A percentile compares a stretch with the other conserved stretches of the same genome.
These are phyloP conservation scores for Zygosaccharomyces rouxii DNA, from an alignment of 805 yeast genomes.

Conservation along the genomic window DNA sequence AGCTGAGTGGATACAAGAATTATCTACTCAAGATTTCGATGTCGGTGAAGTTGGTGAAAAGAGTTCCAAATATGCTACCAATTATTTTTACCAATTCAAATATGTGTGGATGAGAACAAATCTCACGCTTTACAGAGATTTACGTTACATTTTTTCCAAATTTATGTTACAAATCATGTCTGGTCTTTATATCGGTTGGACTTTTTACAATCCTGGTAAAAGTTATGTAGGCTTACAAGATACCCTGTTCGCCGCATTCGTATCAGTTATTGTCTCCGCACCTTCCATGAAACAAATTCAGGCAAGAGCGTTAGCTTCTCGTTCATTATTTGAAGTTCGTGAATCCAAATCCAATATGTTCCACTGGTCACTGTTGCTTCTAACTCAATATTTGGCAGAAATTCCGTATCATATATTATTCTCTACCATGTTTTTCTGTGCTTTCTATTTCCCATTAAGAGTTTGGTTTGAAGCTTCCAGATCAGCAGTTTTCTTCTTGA, in stretches of 20 bases:
- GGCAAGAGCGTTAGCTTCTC: conserved; percentile 50
- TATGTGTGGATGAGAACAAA: conserved; percentile 40
- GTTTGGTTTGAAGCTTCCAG: conserved; percentile 39
- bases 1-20: conserved; percentile 27
- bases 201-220: conserved; percentile 56
- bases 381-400: conserved; percentile 55
- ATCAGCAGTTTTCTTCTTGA: conserved; percentile 47
- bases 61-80: conserved; percentile 32
- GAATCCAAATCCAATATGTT: conserved; percentile 69
- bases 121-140: conserved; percentile 52
- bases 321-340: conserved; percentile 65
- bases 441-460: conserved; percentile 48
- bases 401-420: conserved; percentile 52
- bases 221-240: conserved; percentile 54
- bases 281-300: conserved; percentile 59
- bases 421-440: conserved; percentile 49
- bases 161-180: conserved; percentile 44
- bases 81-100: conserved; percentile 43
- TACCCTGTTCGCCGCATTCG: conserved; percentile 54
- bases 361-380: conserved; percentile 59
- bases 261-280: conserved; percentile 52
- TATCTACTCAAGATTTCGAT: conserved; percentile 7
- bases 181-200: conserved; percentile 67
- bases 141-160: conserved; percentile 59
- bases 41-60: conserved; percentile 9